These are phyloP conservation scores for Annona squamosa DNA, from an alignment of 164 flowering plant genomes.

Conservation along the genomic window DNA sequence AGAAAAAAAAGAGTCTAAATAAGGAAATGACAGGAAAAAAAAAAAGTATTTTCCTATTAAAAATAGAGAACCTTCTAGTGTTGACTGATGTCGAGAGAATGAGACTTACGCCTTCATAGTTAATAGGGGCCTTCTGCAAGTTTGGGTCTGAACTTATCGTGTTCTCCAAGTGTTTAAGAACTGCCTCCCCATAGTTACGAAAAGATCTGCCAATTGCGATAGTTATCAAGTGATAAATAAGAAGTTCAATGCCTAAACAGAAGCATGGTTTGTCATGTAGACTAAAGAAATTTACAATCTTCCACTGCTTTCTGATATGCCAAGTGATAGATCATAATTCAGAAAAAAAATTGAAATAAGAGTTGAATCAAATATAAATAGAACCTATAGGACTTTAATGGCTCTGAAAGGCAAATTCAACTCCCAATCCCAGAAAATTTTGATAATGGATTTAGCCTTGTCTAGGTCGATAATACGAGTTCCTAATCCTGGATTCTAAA, in stretches of 20 bases:
- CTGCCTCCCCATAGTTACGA: slow-evolving; percentile 92
- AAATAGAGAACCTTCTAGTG: background rate
- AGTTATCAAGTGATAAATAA: background rate
- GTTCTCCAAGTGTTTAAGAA: slow-evolving; percentile 71
- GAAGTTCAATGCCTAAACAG: background rate
- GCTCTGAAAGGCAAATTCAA: too few relatives aligned
- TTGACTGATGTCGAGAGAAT: background rate
- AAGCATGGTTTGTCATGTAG: background rate
- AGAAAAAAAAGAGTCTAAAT: too few relatives aligned
- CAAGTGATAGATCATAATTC: background rate
- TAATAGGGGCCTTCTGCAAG: slow-evolving; percentile 81
- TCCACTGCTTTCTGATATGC: background rate
- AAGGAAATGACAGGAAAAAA: too few relatives aligned
- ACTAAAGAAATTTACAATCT: background rate
- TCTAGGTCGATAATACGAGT: too few relatives aligned
- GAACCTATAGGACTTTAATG: background rate
- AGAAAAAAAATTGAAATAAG: background rate
- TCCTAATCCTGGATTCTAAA: too few relatives aligned
- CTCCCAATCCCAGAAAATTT: too few relatives aligned
- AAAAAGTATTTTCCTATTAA: too few relatives aligned
- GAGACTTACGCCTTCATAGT: slow-evolving; percentile 88
- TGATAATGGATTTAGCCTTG: too few relatives aligned
- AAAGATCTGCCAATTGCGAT: slow-evolving; percentile 51
- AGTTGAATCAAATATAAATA: background rate
- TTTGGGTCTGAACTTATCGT: slow-evolving; percentile 42